Evolutionary conservation across 176 grass and related monocot genomes (phyloP), one percentile per base, ranked within the genome.

Genomic region (Saccharum officinarum): DNA sequence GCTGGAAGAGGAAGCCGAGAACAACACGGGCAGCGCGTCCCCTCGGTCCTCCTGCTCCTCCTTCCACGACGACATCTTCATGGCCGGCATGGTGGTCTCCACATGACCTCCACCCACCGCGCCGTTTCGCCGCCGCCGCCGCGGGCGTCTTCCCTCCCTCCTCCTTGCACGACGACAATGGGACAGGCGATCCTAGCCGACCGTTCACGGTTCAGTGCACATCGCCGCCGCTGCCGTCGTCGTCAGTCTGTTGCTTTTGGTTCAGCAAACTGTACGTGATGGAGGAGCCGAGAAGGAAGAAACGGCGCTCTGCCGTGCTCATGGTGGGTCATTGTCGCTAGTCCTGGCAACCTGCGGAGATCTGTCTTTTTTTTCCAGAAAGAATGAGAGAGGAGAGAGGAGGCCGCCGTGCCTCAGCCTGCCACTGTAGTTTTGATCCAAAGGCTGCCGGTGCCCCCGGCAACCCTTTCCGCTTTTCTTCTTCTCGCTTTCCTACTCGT

Each of bases 51-150:
- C 83, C 74, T 86, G 63, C 37, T 91, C 89, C 23, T 86, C 83
- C 50, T 78, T 86, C 46, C 74, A 94, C 50, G 94, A n/a, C n/a
- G n/a, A 97, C 49, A 94, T 89, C 80, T 99, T 99, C 79, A 90
- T 97, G 75, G 86, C 90, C 8, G 94, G 94, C 72, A 91, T 97
- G 90, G 20, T 89, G 46, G 86, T 92, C 31, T 40, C 94, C 11
- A 91, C 81, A 82, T 97, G 93, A 90, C 44, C 83, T 71, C 39
- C 26, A 7, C 2, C 23, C 17, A 37, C 18, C 28, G 28, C 28
- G 28, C 28, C 28, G 28, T 28, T 28, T 28, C 28, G 28, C 28
- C 28, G 28, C 28, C 28, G 13, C 44, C 75, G 18, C 18, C 13
- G 3, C 82, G 47, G 42, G 20, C 54, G 54, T 59, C 8, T 59